Evolutionary conservation across 2,329 filamentous ascomycete species (phyloP).

Genomic region (Pseudopyrenochaeta lycopersici): DNA sequence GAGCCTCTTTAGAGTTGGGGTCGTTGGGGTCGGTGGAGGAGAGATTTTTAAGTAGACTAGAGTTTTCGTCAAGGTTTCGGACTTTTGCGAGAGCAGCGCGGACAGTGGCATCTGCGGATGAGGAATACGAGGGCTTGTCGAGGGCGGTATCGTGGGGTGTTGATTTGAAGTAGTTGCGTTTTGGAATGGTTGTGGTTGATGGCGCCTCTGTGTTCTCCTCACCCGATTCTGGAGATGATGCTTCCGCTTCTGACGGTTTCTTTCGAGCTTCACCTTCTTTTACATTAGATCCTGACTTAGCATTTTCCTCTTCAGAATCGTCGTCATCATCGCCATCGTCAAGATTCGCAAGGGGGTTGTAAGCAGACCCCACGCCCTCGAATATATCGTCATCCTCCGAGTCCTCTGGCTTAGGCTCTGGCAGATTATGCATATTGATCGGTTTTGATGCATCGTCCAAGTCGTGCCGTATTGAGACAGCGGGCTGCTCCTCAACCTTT

Average conservation of each 20-base stretch:
- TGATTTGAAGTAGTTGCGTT: conserved; percentile 34
- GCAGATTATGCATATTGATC: conserved; percentile 50
- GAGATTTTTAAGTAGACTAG: conserved; percentile 53
- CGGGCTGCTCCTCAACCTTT: conserved; percentile 43
- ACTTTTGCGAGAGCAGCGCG: conserved; percentile 88
- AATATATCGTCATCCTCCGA: conserved; percentile 69
- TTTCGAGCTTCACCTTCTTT: neutral
- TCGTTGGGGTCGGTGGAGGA: conserved; percentile 26
- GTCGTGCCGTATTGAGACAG: conserved; percentile 51
- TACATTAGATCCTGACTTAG: neutral
- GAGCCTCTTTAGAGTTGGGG: conserved; percentile 67
- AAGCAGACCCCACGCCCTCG: conserved; percentile 66
- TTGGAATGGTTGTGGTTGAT: conserved; percentile 12
- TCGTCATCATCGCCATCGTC: conserved; percentile 57
- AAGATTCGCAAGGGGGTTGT: conserved; percentile 66
- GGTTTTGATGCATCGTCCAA: conserved; percentile 57
- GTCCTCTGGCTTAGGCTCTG: conserved; percentile 50
- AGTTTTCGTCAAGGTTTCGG: conserved; percentile 57
- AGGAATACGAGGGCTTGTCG: conserved; percentile 45
- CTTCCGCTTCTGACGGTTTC: neutral
- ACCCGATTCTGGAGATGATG: conserved; percentile 4
- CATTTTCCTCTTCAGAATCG: conserved; percentile 17
- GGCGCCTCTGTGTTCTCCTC: conserved; percentile 9
- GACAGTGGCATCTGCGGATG: conserved; percentile 76
- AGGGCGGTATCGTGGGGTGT: conserved; percentile 10